Evolutionary conservation across 2,329 filamentous ascomycete species (phyloP), one percentile per base, ranked within the genome.

Genomic region (Pseudogymnoascus pannorum): DNA sequence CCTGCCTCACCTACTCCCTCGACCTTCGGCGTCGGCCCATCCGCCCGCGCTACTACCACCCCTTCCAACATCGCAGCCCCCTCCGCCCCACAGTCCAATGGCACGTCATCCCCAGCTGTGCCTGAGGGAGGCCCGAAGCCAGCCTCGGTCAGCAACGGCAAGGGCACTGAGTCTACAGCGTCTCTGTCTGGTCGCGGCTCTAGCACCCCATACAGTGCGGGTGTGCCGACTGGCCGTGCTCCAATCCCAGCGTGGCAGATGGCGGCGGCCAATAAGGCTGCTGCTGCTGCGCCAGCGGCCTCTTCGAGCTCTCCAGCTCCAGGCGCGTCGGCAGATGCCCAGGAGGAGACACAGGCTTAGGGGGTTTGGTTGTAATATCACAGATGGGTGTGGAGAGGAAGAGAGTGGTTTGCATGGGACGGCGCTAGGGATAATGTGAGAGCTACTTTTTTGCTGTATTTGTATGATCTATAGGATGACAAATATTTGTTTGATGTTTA

Each of bases 201-300:
- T 9, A 81, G 74, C 67, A 48, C 42, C 42, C 79, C 82, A 29
- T 81, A 85, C 72, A 72, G 68, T 65, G 77, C 80, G 63, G 76
- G 80, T 61, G 76, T 78, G 64, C 74, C 81, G 36, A 69, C 74
- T 12, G 76, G 75, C 33, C 86, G 82, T 74, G 87, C 88, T 9
- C 85, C 87, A 9, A 92, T 92, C 66, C 89, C 89, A 4, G 84
- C 88, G 4, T 92, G 89, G 89, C 89, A 92, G 75, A 82, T 91
- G 80, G 87, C 87, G 57, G 85, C 86, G 71, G 79, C 84, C 31
- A 85, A 81, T 68, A 84, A 81, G 73, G 64, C 64, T 35, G 59
- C 59, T 22, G 38, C 48, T 24, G 54, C 57, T 7, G 24, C 59
- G 8, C 33, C 36, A 22, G 40, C 59, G 26, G 18, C 59, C 18